Evolutionary conservation across 306 rosid genomes (phyloP), one percentile per base, ranked within the genome.

Genomic region (Malus sieversii): DNA sequence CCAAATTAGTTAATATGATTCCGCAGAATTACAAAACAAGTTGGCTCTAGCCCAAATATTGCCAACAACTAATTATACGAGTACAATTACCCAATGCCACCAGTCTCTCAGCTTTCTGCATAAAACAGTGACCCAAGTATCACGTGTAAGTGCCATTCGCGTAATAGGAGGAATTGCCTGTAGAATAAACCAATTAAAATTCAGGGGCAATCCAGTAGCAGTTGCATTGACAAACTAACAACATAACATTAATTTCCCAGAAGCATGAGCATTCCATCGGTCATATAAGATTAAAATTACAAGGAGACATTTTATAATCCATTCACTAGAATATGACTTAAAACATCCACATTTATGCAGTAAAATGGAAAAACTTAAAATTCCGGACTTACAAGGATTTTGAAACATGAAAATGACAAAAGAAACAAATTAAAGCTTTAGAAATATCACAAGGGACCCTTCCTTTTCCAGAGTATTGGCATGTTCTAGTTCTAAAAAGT

Each of bases 71-170:
- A 75, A 73, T 72, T 71, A 74, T 68, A 74, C 52, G 63, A 58
- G 71, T 70, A 32, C 58, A 74, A n/a, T 84, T 92, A 96, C 99
- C 99, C 99, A 96, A 80, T 88, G 96, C 99, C 99, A 96, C 99
- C 99, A 96, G 74, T 92, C 99, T 85, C 97, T 91, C 87, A 96
- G 85, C 90, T 96, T 96, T 84, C 99, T 84, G 88, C 99, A 96
- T 77, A 96, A 87, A 64, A 92, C 94, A 1, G 99, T 96, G 84
- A 96, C 84, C 99, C 99, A 96, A 27, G 98, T 89, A 82, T 89
- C 92, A 60, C 96, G 93, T 65, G 99, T 96, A 76, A 96, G 98
- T 70, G 99, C 99, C 97, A 92, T 90, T 76, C 99, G 86, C 5
- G 93, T 96, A 78, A 96, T 74, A 59, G 99, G 99, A 85, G 99